Base-by-base conservation (phyloP, 257 asterid species). In the Petrea volubilis region DNA sequence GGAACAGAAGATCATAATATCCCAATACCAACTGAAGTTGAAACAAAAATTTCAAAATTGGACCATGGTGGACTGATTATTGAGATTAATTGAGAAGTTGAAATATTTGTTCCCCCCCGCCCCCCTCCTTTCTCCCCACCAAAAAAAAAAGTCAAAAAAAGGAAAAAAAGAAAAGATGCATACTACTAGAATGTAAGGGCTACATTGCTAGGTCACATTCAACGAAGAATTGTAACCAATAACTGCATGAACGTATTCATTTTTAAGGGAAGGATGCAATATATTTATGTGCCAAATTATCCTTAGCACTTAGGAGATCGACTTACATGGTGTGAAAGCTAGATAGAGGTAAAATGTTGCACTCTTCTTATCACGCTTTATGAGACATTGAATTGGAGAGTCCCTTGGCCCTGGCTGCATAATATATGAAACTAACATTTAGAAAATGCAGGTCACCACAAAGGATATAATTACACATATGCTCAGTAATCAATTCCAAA, bases 341-440 rank as follows among this genome's bases (percentile, higher is more conserved):
- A 94, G 89, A 72, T 91, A 89, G 46, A 91, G 97, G 79, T 81
- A 79, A 82, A 94, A 94, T 27, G 84, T 75, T 1, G 87, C 83
- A 8, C 72, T 94, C 89, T 89, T 94, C 90, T 94, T 91, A 93
- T 94, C 96, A 8, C 98, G 98, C 68, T 86, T 89, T 71, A 94
- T 91, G 52, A 94, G 79, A 79, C 98, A 94, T 60, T 91, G 93
- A 82, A 82, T 76, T 1, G 96, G 96, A 74, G 81, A 34, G 28
- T 89, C 97, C 3, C 91, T 84, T 31, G 96, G 97, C 76, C 97
- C 98, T 18, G 96, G 88, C 97, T 94, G 97, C 89, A 65, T 60
- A 78, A 62, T 69, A 58, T 1, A 64, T 61, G 41, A 23, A 31
- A 55, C 64, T 57, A 21, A 52, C 47, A 68, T 40, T 60, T 29